These are phyloP conservation scores for Blattamonas nauphoetae DNA, from an alignment of 78 protist species.

Conservation along the genomic window DNA sequence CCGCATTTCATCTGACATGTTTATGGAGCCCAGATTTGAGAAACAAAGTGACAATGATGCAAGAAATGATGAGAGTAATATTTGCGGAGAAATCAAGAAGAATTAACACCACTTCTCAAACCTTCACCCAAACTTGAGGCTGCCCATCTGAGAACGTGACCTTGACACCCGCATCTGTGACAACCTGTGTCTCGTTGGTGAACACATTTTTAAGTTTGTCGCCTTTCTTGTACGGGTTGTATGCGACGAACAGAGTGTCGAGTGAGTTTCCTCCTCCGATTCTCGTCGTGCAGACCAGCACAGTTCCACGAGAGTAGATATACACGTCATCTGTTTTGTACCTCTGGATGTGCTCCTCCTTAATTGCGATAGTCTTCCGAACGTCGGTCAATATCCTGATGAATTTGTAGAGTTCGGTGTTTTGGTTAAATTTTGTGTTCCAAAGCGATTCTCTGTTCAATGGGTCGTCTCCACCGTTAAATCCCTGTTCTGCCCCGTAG, in stretches of 20 bases:
- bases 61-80: no score
- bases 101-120: no score
- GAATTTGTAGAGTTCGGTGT: neutral
- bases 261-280: no score
- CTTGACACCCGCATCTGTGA: neutral
- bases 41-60: no score
- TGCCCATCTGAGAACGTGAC: neutral
- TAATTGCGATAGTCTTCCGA: neutral
- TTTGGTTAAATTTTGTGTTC: neutral
- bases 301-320: neutral
- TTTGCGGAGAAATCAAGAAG: no score
- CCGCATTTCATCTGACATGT: no score
- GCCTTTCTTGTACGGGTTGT: neutral
- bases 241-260: neutral
- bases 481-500: constrained; percentile 31
- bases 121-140: neutral
- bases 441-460: neutral
- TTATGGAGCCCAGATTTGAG: no score
- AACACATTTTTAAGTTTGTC: neutral
- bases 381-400: neutral
- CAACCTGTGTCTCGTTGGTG: neutral
- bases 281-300: neutral
- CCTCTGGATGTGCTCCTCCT: neutral
- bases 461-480: neutral
- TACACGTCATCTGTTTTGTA: neutral